Evolutionary conservation across 2,329 filamentous ascomycete genomes (phyloP), one percentile per base, ranked within the genome.

Genomic region (Cryphonectria carpinicola): DNA sequence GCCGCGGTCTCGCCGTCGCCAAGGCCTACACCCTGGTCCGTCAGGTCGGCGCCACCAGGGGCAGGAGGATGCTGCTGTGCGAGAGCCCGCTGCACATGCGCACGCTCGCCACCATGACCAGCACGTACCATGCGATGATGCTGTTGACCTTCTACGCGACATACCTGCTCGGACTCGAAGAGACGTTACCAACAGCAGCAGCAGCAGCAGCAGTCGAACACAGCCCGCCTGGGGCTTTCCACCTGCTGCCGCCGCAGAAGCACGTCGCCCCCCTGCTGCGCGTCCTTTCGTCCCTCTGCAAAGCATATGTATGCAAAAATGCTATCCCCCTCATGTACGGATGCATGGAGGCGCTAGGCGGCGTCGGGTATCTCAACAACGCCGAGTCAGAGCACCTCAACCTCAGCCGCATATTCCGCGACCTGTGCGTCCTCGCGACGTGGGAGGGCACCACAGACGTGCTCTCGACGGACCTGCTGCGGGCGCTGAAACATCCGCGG

Each of bases 381-480:
- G 83, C 86, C 52, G 86, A 88, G 71, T 87, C 89, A 70, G 88
- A 89, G 65, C 85, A 88, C 52, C 81, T 92, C 70, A 94, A 93
- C 75, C 81, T 93, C 4, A 86, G 90, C 0, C 85, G 90, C 8
- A 81, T 93, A 0, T 89, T 89, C 75, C 86, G 92, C 10, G 91
- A 93, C 74, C 87, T 85, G 1, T 83, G 81, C 10, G 91, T 93
- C 3, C 80, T 71, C 32, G 52, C 69, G 22, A 71, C 60, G 65
- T 92, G 90, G 89, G 90, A 92, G 78, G 90, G 91, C 0, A 93
- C 92, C 0, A 92, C 90, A 0, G 90, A 93, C 75, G 89, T 94
- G 7, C 82, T 94, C 69, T 88, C 88, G 5, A 83, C 82, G 1
- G 86, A 87, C 71, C 81, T 85, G 22, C 72, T 86, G 19, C 77